A percentile compares a stretch with the other conserved stretches of the same genome.
Evolutionary conservation across 2,329 filamentous ascomycete species (phyloP).

Genomic region (Aspergillus unguis): DNA sequence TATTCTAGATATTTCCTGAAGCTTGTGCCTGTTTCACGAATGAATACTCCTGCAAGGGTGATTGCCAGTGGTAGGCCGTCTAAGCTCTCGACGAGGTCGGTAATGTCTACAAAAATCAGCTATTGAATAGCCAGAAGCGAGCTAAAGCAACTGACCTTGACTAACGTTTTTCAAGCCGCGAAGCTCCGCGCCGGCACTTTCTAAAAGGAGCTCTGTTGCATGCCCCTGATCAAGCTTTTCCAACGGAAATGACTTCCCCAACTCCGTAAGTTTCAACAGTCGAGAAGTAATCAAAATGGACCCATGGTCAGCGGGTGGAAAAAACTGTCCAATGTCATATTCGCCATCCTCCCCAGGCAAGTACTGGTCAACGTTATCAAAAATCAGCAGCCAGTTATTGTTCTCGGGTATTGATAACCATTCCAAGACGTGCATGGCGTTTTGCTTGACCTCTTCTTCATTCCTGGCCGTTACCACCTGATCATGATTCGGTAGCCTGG

Average conservation of each 20-base stretch:
- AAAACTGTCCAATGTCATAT: neutral
- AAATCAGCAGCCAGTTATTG: constrained; percentile 3
- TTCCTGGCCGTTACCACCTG: neutral
- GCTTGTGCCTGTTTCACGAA: constrained; percentile 3
- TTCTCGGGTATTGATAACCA: neutral
- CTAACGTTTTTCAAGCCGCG: neutral
- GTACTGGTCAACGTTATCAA: constrained; percentile 6
- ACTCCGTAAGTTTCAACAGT: neutral
- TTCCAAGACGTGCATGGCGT: neutral
- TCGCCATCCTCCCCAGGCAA: neutral
- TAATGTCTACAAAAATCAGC: neutral
- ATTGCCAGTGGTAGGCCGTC: constrained; percentile 7
- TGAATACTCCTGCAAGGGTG: constrained; percentile 1
- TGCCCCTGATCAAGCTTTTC: neutral
- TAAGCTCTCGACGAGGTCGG: neutral
- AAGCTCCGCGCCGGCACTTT: neutral
- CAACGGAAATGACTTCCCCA: neutral
- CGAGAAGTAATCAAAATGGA: constrained; percentile 7
- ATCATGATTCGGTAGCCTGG: neutral
- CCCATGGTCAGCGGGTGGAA: constrained; percentile 5
- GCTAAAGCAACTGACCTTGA: neutral
- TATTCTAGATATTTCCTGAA: neutral
- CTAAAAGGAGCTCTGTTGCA: neutral
- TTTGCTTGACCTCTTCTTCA: neutral
- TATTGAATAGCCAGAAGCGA: neutral